Evolutionary conservation across 1,284 basidiomycete genomes (phyloP).

Genomic region (Cutaneotrichosporon dermatis): DNA sequence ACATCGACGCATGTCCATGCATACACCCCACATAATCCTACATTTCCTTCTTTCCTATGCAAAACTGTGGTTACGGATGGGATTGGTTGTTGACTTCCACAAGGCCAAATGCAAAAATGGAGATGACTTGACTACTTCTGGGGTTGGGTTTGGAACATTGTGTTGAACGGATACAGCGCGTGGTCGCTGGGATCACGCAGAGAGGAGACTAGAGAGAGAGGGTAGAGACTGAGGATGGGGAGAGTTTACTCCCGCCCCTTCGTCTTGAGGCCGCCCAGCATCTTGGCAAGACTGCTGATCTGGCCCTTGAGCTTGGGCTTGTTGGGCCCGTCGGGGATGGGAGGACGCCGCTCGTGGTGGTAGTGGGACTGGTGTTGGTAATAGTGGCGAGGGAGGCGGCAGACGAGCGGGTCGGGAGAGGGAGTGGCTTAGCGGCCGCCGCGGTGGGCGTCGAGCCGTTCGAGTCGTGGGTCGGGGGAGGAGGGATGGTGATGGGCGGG

Average conservation of each 20-base stretch:
- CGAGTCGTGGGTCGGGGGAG: not conserved
- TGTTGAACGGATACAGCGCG: not conserved
- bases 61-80: conserved; percentile 1
- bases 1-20: not conserved
- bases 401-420: conserved; percentile 1
- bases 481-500: not conserved
- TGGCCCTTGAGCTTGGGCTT: conserved; percentile 48
- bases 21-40: conserved; percentile 4
- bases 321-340: conserved; percentile 25
- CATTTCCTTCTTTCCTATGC: conserved; percentile 4
- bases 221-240: not conserved
- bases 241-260: conserved; percentile 1
- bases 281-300: conserved; percentile 45
- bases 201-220: not conserved
- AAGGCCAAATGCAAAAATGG: not conserved
- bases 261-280: conserved; percentile 46
- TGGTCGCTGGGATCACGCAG: no score
- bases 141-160: not conserved
- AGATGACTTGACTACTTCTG: not conserved
- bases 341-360: not conserved
- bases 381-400: conserved; percentile 1
- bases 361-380: not conserved
- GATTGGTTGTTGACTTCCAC: conserved; percentile 1
- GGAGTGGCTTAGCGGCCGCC: not conserved
- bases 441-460: not conserved